Evolutionary conservation across 1,139 yeast genomes (phyloP), one percentile per base, ranked within the genome.

Genomic region (Yamadazyma friedrichii): DNA sequence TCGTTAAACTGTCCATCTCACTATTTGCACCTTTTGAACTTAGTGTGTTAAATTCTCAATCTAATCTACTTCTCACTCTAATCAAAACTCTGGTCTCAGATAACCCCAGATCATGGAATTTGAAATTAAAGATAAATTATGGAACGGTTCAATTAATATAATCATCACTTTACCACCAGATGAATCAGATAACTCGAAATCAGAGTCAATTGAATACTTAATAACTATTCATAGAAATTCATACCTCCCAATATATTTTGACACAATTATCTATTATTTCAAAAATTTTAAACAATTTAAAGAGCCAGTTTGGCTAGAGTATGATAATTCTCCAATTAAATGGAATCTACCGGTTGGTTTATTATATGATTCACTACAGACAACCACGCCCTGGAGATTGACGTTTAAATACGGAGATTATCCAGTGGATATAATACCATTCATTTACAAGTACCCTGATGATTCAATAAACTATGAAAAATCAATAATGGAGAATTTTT

Each of bases 301-400:
- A 15, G 52, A 39, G 48, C 67, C 76, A 1, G 53, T 70, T 0
- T 88, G 96, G 95, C 68, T 88, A 39, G 88, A 80, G 49, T 77
- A 67, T 53, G 82, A 82, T 25, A 75, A 67, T 4, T 78, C 70
- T 1, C 88, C 94, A 0, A 45, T 89, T 22, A 73, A 76, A 36
- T 89, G 96, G 95, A 82, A 85, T 50, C 65, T 81, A 50, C 97
- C 97, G 0, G 62, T 84, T 5, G 96, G 96, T 0, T 65, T 85
- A 4, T 61, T 84, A 4, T 78, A 74, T 53, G 96, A 88, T 50
- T 36, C 42, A 6, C 3, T 33, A 9, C 29, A 33, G 2, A 34
- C 31, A 17, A 13, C 15, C 3, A 16, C 27, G 25, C 44, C 50
- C 10, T 86, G 94, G 91, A 62, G 60, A 2, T 51, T 88, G 12